Evolutionary conservation across 768 basidiomycete species (phyloP), one percentile per base, ranked within the genome.

Genomic region (Termitomyces sp.): DNA sequence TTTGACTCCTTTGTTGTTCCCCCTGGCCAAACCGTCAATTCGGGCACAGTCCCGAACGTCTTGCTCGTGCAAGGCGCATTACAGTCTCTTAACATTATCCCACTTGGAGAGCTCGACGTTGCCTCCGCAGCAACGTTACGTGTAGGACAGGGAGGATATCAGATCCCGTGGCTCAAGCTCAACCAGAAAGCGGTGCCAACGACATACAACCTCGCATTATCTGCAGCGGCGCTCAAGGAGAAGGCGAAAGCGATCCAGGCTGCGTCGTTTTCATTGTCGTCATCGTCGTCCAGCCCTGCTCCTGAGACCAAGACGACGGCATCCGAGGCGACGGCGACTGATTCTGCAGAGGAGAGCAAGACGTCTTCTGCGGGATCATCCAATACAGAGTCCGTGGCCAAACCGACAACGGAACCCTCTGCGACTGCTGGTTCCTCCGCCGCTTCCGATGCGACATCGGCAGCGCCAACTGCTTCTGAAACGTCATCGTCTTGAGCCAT

Each of bases 81-180:
- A 20, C 72, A 66, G 2, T 82, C 86, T 4, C 74, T 90, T 3
- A 74, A 60, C 5, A 86, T 89, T 58, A 79, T 88, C 44, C 79
- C 84, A 0, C 67, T 79, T 16, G 79, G 75, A 10, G 65, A 71
- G 36, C 71, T 88, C 55, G 87, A 90, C 59, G 70, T 88, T 22
- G 70, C 70, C 35, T 72, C 81, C 2, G 79, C 75, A 13, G 68
- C 73, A 24, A 86, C 85, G 2, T 67, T 75, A 20, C 68, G 71
- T 45, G 72, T 83, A 12, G 84, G 80, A 4, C 63, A 71, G 14
- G 77, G 78, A 20, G 85, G 86, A 18, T 89, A 89, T 63, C 72
- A 74, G 58, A 67, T 88, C 44, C 87, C 87, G 12, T 88, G 85
- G 85, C 68, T 88, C 59, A 77, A 86, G 53, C 72, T 88, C 51